Percentiles rank a stretch among this genome's conserved stretches.
Evolutionary conservation across 2,329 filamentous ascomycete species (phyloP).

Genomic region (Pseudogymnoascus sp.): DNA sequence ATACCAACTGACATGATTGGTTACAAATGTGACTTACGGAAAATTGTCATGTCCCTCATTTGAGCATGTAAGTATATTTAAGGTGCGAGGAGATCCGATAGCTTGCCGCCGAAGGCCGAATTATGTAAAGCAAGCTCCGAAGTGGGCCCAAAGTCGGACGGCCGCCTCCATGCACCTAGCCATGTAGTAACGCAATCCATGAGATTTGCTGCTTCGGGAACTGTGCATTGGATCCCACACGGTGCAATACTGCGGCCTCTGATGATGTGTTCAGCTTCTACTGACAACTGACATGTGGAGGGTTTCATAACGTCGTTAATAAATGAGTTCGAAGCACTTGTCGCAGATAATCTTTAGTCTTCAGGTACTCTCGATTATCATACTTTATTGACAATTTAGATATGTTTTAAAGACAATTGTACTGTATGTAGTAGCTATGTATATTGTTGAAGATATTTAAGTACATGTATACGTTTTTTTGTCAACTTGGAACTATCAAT

Average conservation of each 20-base stretch:
- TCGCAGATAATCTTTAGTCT: background rate
- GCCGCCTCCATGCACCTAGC: background rate
- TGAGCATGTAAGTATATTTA: background rate
- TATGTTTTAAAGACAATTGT: background rate
- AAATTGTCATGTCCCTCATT: background rate
- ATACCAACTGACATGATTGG: background rate
- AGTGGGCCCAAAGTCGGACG: background rate
- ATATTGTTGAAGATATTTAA: background rate
- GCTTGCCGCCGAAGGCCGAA: background rate
- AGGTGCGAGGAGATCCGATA: background rate
- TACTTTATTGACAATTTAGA: background rate
- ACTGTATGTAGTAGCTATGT: background rate
- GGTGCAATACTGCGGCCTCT: background rate
- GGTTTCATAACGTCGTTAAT: background rate
- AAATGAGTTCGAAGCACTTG: background rate
- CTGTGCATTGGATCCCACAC: background rate
- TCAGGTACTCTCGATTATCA: background rate
- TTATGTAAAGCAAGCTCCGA: background rate
- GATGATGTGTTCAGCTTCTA: background rate
- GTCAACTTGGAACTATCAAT: background rate
- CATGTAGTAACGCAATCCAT: background rate
- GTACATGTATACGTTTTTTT: background rate
- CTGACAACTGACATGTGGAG: background rate
- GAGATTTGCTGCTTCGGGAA: background rate
- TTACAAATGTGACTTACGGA: background rate